phyloP scores from a whole-genome alignment of 2,329 filamentous ascomycete species.

The Pseudocercospora macadamiae region DNA sequence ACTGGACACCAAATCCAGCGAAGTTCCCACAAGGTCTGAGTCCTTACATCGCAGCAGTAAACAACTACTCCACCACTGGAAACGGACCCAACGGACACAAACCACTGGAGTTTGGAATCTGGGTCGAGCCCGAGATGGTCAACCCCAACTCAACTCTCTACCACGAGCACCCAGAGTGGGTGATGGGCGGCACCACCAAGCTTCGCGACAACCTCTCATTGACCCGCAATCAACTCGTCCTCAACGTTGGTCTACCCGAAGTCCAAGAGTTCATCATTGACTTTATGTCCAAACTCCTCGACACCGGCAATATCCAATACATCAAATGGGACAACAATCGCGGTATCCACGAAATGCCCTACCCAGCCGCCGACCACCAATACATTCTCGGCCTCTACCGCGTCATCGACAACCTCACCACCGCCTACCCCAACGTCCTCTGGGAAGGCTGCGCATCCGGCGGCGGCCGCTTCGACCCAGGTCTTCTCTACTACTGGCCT shows the following conservation, averaged over 20 bases:
- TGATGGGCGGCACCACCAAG: constrained; percentile 60
- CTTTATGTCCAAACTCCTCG: constrained; percentile 58
- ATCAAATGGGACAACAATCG: constrained; percentile 73
- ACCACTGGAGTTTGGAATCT: constrained; percentile 64
- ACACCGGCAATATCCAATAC: constrained; percentile 59
- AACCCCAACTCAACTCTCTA: constrained; percentile 66
- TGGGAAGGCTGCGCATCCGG: constrained; percentile 70
- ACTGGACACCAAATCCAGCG: constrained; percentile 63
- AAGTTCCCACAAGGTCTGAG: constrained; percentile 62
- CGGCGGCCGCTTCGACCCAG: constrained; percentile 66
- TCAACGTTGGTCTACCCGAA: constrained; percentile 63
- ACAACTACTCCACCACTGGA: constrained; percentile 50
- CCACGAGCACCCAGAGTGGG: constrained; percentile 66
- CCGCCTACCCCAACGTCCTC: constrained; percentile 62
- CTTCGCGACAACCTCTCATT: constrained; percentile 51
- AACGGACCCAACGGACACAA: constrained; percentile 51
- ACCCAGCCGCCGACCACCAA: constrained; percentile 57
- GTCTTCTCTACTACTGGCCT: constrained; percentile 66
- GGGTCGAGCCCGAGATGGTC: constrained; percentile 72
- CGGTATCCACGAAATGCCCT: constrained; percentile 62
- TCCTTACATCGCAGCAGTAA: constrained; percentile 57
- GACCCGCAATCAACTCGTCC: constrained; percentile 61
- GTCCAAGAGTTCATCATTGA: constrained; percentile 66
- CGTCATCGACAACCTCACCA: constrained; percentile 63
- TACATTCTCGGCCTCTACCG: constrained; percentile 68